These are phyloP conservation scores for Quillaja saponaria DNA, from an alignment of 306 rosid species.

Conservation along the genomic window DNA sequence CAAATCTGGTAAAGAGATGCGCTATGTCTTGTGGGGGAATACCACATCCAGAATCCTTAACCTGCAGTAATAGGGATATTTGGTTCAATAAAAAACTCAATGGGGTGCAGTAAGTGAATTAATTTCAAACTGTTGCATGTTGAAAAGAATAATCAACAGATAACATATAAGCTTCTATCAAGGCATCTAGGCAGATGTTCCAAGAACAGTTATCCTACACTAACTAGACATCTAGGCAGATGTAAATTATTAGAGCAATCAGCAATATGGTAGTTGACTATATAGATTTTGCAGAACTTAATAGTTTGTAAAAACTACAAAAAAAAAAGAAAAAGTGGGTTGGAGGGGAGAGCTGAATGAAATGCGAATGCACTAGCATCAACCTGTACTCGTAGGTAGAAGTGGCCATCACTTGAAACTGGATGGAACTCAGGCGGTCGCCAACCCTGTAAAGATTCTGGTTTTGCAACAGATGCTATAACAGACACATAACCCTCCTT, in stretches of 20 bases:
- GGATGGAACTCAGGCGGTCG: constrained; percentile 74
- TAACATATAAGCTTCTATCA: constrained; percentile 1
- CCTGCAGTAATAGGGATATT: constrained; percentile 49
- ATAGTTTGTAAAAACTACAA: no score
- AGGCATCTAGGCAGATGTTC: constrained; percentile 7
- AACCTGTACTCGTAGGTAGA: constrained; percentile 79
- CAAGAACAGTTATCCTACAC: background rate
- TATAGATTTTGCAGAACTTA: background rate
- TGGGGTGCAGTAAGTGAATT: background rate
- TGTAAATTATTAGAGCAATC: background rate
- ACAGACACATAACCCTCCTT: constrained; percentile 78
- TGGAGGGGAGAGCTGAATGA: background rate
- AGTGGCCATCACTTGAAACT: constrained; percentile 57
- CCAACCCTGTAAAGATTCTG: constrained; percentile 76
- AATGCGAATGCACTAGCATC: constrained; percentile 10
- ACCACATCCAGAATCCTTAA: constrained; percentile 92
- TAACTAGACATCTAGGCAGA: no score
- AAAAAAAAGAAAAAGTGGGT: background rate
- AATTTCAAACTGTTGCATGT: background rate
- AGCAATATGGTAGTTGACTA: background rate
- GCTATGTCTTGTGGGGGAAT: constrained; percentile 74
- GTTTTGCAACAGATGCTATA: constrained; percentile 73
- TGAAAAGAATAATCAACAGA: background rate
- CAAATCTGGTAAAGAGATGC: constrained; percentile 69
- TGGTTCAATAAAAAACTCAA: background rate